These are phyloP conservation scores for Xylariaceae sp. DNA, from an alignment of 2,329 filamentous ascomycete genomes.

Conservation along the genomic window DNA sequence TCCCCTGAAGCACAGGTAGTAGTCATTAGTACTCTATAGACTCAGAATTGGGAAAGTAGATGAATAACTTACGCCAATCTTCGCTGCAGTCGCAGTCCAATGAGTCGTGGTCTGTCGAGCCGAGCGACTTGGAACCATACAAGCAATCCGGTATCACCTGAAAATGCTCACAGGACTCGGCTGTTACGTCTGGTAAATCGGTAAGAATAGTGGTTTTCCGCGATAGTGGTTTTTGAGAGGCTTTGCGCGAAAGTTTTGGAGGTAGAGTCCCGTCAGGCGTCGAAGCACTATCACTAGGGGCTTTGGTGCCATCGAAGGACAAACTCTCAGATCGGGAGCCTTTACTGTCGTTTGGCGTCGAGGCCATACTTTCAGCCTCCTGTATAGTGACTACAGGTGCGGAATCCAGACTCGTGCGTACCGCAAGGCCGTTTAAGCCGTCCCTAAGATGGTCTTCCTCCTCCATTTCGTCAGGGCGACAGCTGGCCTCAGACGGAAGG, in stretches of 20 bases:
- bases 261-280: slow-evolving; percentile 49
- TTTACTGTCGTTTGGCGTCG: slow-evolving; percentile 39
- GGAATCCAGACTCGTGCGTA: slow-evolving; percentile 34
- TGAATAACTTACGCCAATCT: slow-evolving; percentile 75
- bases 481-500: slow-evolving; percentile 1
- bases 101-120: slow-evolving; percentile 81
- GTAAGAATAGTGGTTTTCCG: slow-evolving; percentile 62
- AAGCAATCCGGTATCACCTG: slow-evolving; percentile 77
- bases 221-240: slow-evolving; percentile 62
- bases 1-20: slow-evolving; percentile 39
- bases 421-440: slow-evolving; percentile 40
- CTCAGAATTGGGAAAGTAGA: slow-evolving; percentile 13
- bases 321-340: slow-evolving; percentile 38
- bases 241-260: slow-evolving; percentile 67
- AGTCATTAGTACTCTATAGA: slow-evolving; percentile 21
- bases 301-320: slow-evolving; percentile 43
- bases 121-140: slow-evolving; percentile 87
- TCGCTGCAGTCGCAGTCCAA: slow-evolving; percentile 93
- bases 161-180: slow-evolving; percentile 70
- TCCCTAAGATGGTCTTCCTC: slow-evolving; percentile 30
- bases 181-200: slow-evolving; percentile 71
- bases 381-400: slow-evolving; percentile 29
- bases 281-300: slow-evolving; percentile 43
- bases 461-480: slow-evolving; percentile 26
- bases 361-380: slow-evolving; percentile 35